A percentile compares a stretch with the other conserved stretches of the same genome.
These are phyloP conservation scores for Ustilago shanxiensis DNA, from an alignment of 1,284 basidiomycete species.

Conservation along the genomic window DNA sequence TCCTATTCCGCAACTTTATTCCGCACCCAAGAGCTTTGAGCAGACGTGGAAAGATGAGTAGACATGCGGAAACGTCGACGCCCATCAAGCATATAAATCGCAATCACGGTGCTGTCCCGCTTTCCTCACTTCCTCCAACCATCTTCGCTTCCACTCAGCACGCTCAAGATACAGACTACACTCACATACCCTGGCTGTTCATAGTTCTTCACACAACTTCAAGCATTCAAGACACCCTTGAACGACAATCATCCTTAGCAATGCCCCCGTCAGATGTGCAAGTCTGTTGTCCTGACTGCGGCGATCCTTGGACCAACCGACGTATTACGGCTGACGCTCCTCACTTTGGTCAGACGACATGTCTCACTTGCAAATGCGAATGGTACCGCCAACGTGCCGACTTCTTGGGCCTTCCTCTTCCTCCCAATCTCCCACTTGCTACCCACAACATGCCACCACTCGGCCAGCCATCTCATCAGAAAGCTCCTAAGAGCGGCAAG, in stretches of 20 bases:
- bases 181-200: too few species aligned
- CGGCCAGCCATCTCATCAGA: too few species aligned
- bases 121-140: too few species aligned
- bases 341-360: background rate
- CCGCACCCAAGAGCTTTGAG: background rate
- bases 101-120: too few species aligned
- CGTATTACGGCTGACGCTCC: background rate
- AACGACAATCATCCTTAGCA: background rate
- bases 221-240: too few species aligned
- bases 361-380: background rate
- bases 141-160: too few species aligned
- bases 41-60: too few species aligned
- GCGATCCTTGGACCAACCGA: slow-evolving; percentile 1
- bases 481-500: too few species aligned
- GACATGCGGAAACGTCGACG: background rate
- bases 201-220: too few species aligned
- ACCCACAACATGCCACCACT: background rate
- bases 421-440: background rate
- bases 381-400: background rate
- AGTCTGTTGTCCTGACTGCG: background rate
- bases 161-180: too few species aligned
- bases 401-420: background rate
- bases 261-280: background rate
- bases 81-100: background rate
- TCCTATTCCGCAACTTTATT: background rate